Percentiles rank a stretch among this genome's conserved stretches.
Conservation (phyloP, 345 rosid genomes). For the Moricandia moricandioides region DNA sequence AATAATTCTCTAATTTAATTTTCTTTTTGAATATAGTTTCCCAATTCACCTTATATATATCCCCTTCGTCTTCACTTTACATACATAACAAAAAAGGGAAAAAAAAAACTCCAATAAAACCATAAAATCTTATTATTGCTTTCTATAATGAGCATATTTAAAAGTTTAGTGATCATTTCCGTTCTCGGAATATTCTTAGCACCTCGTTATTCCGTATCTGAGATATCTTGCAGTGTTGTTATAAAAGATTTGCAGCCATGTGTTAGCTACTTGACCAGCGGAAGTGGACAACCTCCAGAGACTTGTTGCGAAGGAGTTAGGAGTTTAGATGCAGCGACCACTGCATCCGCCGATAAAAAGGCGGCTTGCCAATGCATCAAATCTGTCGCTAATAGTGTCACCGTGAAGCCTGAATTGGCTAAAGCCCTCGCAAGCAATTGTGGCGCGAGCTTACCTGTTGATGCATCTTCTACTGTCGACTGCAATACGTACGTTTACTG, state of each 20-base stretch:
- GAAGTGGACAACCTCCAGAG: conserved; percentile 58
- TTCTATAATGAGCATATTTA: conserved; percentile 13
- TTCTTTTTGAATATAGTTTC: background rate
- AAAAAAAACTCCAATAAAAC: background rate
- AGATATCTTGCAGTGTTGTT: conserved; percentile 62
- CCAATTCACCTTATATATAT: conserved; percentile 12
- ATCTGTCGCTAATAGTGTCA: conserved; percentile 48
- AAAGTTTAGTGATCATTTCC: conserved; percentile 14
- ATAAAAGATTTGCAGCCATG: conserved; percentile 66
- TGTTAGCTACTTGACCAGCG: conserved; percentile 53
- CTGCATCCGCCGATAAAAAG: conserved; percentile 54
- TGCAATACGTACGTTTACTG: conserved; percentile 52
- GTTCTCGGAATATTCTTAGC: conserved; percentile 33
- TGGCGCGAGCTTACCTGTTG: conserved; percentile 47
- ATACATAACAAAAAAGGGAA: conserved; percentile 2
- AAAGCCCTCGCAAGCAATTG: conserved; percentile 60
- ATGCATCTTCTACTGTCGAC: conserved; percentile 56
- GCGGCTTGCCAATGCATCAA: conserved; percentile 71
- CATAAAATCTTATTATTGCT: background rate
- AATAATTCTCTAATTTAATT: conserved; percentile 10
- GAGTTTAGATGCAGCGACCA: conserved; percentile 46
- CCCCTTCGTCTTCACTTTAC: background rate
- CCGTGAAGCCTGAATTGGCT: conserved; percentile 54
- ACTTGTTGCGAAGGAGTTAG: conserved; percentile 59
- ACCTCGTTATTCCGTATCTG: conserved; percentile 43